phyloP scores from a whole-genome alignment of 345 rosid species.

The Angophora floribunda region DNA sequence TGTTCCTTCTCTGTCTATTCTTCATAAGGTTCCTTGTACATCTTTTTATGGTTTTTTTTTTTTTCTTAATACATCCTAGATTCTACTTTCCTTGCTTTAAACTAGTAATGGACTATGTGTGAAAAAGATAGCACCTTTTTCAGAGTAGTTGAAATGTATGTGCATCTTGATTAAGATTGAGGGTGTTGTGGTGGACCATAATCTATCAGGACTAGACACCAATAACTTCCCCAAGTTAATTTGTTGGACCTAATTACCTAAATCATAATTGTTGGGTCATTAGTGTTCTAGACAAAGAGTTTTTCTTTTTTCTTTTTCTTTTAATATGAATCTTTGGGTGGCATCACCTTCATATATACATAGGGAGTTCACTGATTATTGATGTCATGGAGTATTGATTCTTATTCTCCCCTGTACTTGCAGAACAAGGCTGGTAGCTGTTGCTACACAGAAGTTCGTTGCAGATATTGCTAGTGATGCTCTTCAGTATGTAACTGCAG shows the following conservation, averaged over 20 bases:
- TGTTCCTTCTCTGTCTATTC: not conserved
- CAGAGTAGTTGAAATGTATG: not conserved
- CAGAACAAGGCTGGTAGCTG: conserved; percentile 87
- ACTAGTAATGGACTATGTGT: not conserved
- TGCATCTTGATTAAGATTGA: not conserved
- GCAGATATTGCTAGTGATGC: conserved; percentile 91
- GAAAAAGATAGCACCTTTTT: not conserved
- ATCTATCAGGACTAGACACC: not conserved
- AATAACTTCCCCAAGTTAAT: fast-evolving
- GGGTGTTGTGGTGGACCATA: not conserved
- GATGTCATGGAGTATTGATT: not conserved
- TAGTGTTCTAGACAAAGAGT: not conserved
- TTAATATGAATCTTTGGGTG: not conserved
- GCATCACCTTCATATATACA: not conserved
- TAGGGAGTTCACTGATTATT: not conserved
- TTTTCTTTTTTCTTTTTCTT: too few species aligned
- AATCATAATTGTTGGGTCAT: not conserved
- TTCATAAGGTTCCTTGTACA: not conserved
- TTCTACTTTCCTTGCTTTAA: not conserved
- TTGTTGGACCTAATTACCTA: not conserved
- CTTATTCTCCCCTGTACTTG: not conserved
- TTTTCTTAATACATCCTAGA: not conserved
- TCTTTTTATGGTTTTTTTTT: not conserved
- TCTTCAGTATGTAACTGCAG: conserved; percentile 47
- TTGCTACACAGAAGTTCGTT: conserved; percentile 95